Evolutionary conservation across 2,329 filamentous ascomycete genomes (phyloP), one percentile per base, ranked within the genome.

Genomic region (Escovopsis sp.): DNA sequence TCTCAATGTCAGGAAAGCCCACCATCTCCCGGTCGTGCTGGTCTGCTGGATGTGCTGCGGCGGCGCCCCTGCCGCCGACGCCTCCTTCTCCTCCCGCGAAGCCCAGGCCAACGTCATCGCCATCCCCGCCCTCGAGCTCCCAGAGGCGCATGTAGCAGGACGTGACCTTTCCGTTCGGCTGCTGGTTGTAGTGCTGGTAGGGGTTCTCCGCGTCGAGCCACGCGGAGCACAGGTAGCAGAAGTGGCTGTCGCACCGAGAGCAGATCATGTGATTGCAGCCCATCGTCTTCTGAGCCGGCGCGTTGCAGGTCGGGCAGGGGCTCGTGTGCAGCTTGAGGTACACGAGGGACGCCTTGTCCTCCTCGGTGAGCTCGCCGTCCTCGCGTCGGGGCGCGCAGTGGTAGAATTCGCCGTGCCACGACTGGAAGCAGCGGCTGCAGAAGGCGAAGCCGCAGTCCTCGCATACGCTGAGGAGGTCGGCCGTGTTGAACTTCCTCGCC

Each of bases 231-330:
- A 96, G 72, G 52, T 96, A 96, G 65, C 91, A 98, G 59, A 95
- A 96, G 60, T 96, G 89, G 2, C 85, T 83, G 41, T 81, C 72
- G 66, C 91, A 98, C 49, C 85, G 80, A 59, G 82, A 85, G 63
- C 89, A 95, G 40, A 81, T 84, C 87, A 96, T 96, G 62, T 95
- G 88, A 61, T 95, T 95, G 69, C 91, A 98, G 34, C 91, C 91
- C 55, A 85, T 79, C 2, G 82, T 85, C 68, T 98, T 98, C 58
- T 94, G 85, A 19, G 81, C 82, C 0, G 85, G 85, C 1, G 82
- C 80, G 28, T 71, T 77, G 63, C 91, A 98, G 4, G 86, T 89
- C 10, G 91, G 88, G 56, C 91, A 98, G 1, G 83, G 79, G 10
- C 86, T 86, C 0, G 88, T 93, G 63, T 94, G 80, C 47, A 77